These are phyloP conservation scores for Furcasterigmium sp. DNA, from an alignment of 2,329 filamentous ascomycete genomes.

Conservation along the genomic window DNA sequence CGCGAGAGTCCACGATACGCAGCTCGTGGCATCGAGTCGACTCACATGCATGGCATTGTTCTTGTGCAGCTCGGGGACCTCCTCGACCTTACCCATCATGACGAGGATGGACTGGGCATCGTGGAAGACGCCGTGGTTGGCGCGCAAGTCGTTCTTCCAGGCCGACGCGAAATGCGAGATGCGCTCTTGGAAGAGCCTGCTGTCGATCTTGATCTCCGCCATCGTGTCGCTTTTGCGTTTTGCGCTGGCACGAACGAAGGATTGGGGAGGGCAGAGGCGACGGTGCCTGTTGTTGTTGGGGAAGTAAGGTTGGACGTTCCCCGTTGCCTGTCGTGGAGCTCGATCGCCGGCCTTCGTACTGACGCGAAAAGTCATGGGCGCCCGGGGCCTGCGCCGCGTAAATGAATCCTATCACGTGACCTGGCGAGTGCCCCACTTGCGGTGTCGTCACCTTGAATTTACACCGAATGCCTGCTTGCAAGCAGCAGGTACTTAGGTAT, in stretches of 20 bases:
- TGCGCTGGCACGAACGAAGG: not conserved
- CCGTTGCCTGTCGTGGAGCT: constrained; percentile 2
- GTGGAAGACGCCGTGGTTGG: constrained; percentile 77
- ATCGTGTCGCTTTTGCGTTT: constrained; percentile 39
- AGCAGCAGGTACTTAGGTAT: too few relatives aligned
- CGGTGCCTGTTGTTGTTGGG: constrained; percentile 1
- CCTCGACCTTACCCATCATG: constrained; percentile 92
- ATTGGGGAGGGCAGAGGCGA: not conserved
- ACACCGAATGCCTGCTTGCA: too few relatives aligned
- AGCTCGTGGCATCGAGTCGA: constrained; percentile 15
- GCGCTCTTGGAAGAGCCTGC: constrained; percentile 88
- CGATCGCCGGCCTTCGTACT: too few relatives aligned
- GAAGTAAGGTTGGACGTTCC: not conserved
- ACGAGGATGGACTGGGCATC: constrained; percentile 84
- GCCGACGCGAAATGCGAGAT: constrained; percentile 79
- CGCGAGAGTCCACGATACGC: constrained; percentile 5
- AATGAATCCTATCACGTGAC: too few relatives aligned
- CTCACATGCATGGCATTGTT: constrained; percentile 93
- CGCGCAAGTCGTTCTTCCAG: constrained; percentile 95
- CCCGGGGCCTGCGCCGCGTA: too few relatives aligned
- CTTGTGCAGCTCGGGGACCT: constrained; percentile 83
- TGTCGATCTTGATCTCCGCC: constrained; percentile 92
- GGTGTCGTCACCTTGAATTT: too few relatives aligned
- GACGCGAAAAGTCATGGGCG: too few relatives aligned
- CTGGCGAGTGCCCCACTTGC: too few relatives aligned